These are phyloP conservation scores for Xylariaceae sp. DNA, from an alignment of 2,329 filamentous ascomycete species.

Conservation along the genomic window DNA sequence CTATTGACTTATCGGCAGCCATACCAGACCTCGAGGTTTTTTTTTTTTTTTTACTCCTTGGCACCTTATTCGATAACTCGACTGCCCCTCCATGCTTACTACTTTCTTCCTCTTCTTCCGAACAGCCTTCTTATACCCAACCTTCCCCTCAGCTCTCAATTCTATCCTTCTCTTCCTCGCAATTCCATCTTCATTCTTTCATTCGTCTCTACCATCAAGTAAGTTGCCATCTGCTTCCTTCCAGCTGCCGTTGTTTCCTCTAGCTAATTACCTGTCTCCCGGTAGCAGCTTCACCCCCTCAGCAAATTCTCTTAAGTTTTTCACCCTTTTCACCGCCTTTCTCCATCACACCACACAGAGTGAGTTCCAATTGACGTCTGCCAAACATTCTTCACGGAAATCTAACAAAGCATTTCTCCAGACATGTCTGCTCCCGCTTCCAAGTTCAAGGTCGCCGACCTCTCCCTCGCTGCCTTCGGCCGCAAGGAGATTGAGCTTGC, in stretches of 20 bases:
- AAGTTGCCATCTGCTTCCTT: constrained; percentile 8
- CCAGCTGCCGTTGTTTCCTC: background rate
- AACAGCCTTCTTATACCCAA: no score
- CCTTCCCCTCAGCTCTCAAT: no score
- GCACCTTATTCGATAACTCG: no score
- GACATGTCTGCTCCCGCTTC: constrained; percentile 73
- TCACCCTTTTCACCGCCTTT: constrained; percentile 7
- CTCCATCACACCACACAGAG: constrained; percentile 2
- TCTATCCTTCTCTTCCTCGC: constrained; percentile 21
- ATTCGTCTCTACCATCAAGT: no score
- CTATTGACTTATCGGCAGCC: no score
- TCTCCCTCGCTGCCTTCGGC: constrained; percentile 95
- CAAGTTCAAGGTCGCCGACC: constrained; percentile 98
- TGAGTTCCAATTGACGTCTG: constrained; percentile 4
- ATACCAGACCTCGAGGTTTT: no score
- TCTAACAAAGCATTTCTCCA: constrained; percentile 11
- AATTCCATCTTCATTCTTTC: no score
- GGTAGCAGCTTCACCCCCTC: constrained; percentile 8
- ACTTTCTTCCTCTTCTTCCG: constrained; percentile 9
- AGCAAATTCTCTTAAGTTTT: constrained; percentile 10
- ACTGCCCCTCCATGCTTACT: constrained; percentile 21
- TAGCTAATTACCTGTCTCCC: constrained; percentile 11
- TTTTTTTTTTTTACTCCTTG: no score
- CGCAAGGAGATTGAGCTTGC: constrained; percentile 98
- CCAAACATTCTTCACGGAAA: background rate